Evolutionary conservation across 805 yeast species (phyloP), one percentile per base, ranked within the genome.

Genomic region (Metschnikowia hibisci): DNA sequence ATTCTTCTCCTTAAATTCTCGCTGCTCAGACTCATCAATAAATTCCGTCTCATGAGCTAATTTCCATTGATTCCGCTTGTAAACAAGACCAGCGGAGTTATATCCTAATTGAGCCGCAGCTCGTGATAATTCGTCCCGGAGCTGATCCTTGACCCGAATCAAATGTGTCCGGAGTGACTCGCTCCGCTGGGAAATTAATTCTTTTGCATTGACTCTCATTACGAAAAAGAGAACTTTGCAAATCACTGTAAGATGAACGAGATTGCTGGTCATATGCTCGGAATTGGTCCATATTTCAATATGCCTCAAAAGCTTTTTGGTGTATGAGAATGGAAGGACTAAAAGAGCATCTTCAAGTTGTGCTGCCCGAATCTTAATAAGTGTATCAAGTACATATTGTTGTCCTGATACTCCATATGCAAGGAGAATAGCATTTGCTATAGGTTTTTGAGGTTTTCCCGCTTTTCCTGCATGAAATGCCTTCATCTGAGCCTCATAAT

Each of bases 281-380:
- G 69, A 63, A 42, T 60, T 58, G 30, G 93, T 78, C 87, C 96
- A 90, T 23, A 78, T 72, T 50, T 81, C 83, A 42, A 93, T 78
- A 54, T 89, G 85, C 52, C 73, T 74, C 49, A 93, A 73, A 39
- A 93, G 72, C 51, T 78, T 78, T 43, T 82, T 60, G 2, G 90
- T 82, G 63, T 82, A 84, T 9, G 95, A 87, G 57, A 91, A 90
- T 26, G 99, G 96, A 42, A 93, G 71, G 1, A 93, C 95, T 36
- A 93, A 66, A 43, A 93, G 73, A 1, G 98, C 96, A 64, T 93
- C 99, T 55, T 91, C 96, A 28, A 93, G 67, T 56, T 91, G 96
- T 0, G 95, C 77, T 0, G 96, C 79, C 54, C 77, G 84, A 60
- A 93, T 87, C 56, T 80, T 81, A 29, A 69, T 58, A 12, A 91